Percentiles rank a stretch among this genome's conserved stretches.
phyloP scores from a whole-genome alignment of 768 basidiomycete species.

The Mycena floridula region DNA sequence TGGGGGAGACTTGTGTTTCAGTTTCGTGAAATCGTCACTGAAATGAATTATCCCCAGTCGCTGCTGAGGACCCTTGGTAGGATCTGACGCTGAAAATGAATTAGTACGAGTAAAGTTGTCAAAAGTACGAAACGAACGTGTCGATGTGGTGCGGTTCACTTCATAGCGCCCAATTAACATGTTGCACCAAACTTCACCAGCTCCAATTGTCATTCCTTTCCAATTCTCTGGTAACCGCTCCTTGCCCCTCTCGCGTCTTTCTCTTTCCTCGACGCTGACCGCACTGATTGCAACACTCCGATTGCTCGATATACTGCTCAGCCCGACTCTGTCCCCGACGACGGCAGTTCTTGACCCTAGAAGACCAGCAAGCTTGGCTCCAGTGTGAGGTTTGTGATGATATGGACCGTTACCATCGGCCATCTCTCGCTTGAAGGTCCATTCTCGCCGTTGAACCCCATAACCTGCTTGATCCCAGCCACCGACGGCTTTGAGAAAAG shows the following conservation, averaged over 20 bases:
- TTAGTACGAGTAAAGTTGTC: conserved; percentile 3
- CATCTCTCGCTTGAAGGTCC: conserved; percentile 56
- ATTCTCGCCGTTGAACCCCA: conserved; percentile 35
- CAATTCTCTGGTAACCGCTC: conserved; percentile 20
- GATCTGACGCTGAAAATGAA: conserved; percentile 33
- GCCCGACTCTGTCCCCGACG: not conserved
- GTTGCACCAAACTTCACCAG: conserved; percentile 66
- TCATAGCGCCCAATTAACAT: conserved; percentile 57
- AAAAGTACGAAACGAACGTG: conserved; percentile 2
- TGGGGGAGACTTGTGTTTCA: conserved; percentile 20
- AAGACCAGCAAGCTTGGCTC: not conserved
- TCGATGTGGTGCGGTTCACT: conserved; percentile 27
- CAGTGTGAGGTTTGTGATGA: not conserved
- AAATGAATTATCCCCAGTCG: conserved; percentile 58
- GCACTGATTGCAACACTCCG: not conserved
- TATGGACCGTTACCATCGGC: conserved; percentile 23
- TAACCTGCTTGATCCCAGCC: conserved; percentile 44
- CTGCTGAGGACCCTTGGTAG: conserved; percentile 58
- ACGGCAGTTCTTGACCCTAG: not conserved
- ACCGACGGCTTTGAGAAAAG: conserved; percentile 33
- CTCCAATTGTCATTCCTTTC: conserved; percentile 44
- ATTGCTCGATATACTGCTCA: conserved; percentile 20
- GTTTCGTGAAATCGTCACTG: conserved; percentile 39
- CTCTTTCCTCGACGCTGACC: conserved; percentile 4
- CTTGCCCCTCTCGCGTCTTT: conserved; percentile 3